Base-by-base conservation (phyloP, 2,329 filamentous ascomycete genomes). In the Immersiporthe knoxdaviesiana region DNA sequence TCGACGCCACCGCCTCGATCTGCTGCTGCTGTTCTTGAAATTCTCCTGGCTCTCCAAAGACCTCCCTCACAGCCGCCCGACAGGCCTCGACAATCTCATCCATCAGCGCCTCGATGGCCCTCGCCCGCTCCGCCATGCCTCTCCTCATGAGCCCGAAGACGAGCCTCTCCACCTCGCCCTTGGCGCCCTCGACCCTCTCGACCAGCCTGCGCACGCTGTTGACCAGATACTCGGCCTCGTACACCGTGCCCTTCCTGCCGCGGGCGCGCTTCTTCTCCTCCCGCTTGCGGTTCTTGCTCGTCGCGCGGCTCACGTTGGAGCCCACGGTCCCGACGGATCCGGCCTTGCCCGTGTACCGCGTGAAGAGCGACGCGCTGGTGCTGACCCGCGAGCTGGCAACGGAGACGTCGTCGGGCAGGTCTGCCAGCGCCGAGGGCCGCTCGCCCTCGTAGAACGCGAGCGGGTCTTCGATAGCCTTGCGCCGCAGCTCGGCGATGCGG, bases 191-290 rank as follows among this genome's bases (percentile, higher is more conserved):
- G 30, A 97, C 88, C 47, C 94, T 86, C 78, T 97, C 93, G 18
- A 97, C 88, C 44, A 99, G 84, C 32, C 96, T 85, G 16, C 91
- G 88, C 47, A 98, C 90, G 74, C 91, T 95, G 78, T 94, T 96
- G 69, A 97, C 90, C 6, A 99, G 87, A 79, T 99, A 99, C 79
- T 98, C 96, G 77, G 98, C 95, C 79, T 99, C 96, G 79, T 99
- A 99, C 6, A 99, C 92, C 21, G 93, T 97, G 14, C 96, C 96
- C 83, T 98, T 98, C 79, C 97, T 95, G 32, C 96, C 96, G 10
- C 93, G 85, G 0, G 96, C 96, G 21, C 95, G 89, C 86, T 99
- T 99, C 79, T 97, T 90, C 84, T 99, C 96, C 80, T 99, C 96
- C 27, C 94, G 87, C 32, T 91, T 86, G 65, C 94, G 89, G 77